Base-by-base conservation (phyloP, 23 red algal species). In the Gracilaria domingensis region DNA sequence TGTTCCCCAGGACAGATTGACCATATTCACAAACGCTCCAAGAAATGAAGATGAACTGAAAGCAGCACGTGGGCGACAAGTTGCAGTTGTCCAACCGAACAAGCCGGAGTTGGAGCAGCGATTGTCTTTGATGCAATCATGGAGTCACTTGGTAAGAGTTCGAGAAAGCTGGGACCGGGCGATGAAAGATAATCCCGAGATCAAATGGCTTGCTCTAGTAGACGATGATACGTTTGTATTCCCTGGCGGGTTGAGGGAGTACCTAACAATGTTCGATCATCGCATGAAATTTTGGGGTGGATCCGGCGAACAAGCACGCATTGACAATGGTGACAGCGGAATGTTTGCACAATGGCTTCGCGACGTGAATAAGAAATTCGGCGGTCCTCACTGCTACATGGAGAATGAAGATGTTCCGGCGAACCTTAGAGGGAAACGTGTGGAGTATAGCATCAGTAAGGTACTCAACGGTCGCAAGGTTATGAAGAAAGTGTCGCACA, bases 171-270 rank as follows among this genome's bases (percentile, higher is more conserved):
- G 94, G 94, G 94, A 96, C 54, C 48, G 84, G 2, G 59, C 60
- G 11, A 56, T 96, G 39, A 58, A 66, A 48, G 49, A 96, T 82
- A 60, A 96, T 56, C 74, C 85, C 30, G 69, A 74, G 6, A 82
- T 93, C 62, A 90, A 94, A 80, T 98, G 93, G 92, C 85, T 98
- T 44, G 93, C 91, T 37, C 92, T 98, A 67, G 90, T 98, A 65
- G 96, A 98, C 40, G 96, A 98, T 64, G 96, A 98, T 53, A 95
- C 91, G 0, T 95, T 98, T 90, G 81, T 95, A 8, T 98, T 94
- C 71, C 85, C 87, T 6, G 79, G 73, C 7, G 88, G 79, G 12
- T 29, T 84, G 66, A 62, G 83, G 4, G 85, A 88, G 65, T 84
- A 88, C 44, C 48, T 90, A 65, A 72, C 93, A 26, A 69, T 47